Conservation (phyloP, 2,329 filamentous ascomycete species). For the Plectosphaerella cucumerina region DNA sequence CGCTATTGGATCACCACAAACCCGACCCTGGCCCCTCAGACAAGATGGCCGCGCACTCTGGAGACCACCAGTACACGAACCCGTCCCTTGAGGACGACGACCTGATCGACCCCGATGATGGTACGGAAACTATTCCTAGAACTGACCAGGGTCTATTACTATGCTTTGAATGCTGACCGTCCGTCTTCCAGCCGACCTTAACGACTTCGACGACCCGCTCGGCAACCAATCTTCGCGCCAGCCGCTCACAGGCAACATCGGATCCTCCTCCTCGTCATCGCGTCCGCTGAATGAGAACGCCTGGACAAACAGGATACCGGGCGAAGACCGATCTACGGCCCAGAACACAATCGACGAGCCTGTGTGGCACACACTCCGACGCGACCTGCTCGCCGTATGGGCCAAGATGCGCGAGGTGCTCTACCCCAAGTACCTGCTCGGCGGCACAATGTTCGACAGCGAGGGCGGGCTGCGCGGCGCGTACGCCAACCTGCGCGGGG, state of each 20-base stretch:
- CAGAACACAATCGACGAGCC: conserved; percentile 95
- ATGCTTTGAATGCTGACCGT: background rate
- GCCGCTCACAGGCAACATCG: conserved; percentile 81
- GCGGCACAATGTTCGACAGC: conserved; percentile 59
- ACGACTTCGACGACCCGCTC: conserved; percentile 89
- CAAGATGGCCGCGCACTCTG: conserved; percentile 42
- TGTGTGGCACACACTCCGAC: conserved; percentile 94
- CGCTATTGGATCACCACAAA: no score
- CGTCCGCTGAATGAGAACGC: conserved; percentile 68
- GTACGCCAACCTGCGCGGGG: conserved; percentile 57
- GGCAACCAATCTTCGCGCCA: conserved; percentile 65
- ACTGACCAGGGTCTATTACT: background rate
- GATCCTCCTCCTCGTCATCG: conserved; percentile 48
- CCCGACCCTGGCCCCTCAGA: background rate
- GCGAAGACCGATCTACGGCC: conserved; percentile 85
- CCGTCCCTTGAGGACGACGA: conserved; percentile 63
- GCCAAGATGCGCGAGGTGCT: conserved; percentile 97
- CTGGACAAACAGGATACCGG: conserved; percentile 83
- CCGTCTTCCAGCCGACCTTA: conserved; percentile 63
- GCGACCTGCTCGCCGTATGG: conserved; percentile 91
- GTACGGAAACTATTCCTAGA: conserved; percentile 35
- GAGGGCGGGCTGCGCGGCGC: conserved; percentile 53
- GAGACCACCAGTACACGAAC: conserved; percentile 55
- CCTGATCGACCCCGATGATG: conserved; percentile 75
- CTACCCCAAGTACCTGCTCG: conserved; percentile 89